Conservation (phyloP, 257 asterid species). For the Lavandula angustifolia region DNA sequence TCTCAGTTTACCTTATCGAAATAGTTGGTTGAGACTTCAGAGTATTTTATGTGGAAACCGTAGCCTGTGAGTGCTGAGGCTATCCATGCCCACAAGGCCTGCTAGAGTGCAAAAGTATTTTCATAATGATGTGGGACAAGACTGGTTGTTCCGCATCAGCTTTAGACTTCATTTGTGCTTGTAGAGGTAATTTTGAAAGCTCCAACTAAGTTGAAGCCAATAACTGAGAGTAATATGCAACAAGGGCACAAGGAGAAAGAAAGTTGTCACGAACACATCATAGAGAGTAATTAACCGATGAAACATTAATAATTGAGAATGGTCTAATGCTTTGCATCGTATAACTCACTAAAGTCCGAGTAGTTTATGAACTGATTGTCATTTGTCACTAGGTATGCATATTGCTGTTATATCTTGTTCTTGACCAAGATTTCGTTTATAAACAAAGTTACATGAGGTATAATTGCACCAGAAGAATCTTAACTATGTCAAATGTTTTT, state of each 20-base stretch:
- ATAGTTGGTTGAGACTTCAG: background rate
- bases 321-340: background rate
- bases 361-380: slow-evolving; percentile 4
- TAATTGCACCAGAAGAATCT: slow-evolving; percentile 5
- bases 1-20: background rate
- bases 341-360: background rate
- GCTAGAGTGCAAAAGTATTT: slow-evolving; percentile 16
- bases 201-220: slow-evolving; percentile 8
- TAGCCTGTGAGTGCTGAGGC: slow-evolving; percentile 20
- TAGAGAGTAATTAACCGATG: background rate
- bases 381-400: slow-evolving; percentile 5
- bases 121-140: slow-evolving; percentile 15
- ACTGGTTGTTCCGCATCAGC: slow-evolving; percentile 2
- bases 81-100: slow-evolving; percentile 5
- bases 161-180: slow-evolving; percentile 17
- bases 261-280: slow-evolving; percentile 1
- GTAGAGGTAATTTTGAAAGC: slow-evolving; percentile 15
- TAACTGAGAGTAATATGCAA: slow-evolving; percentile 16
- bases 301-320: background rate
- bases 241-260: background rate
- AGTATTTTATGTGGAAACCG: slow-evolving; percentile 1
- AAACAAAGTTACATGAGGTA: slow-evolving; percentile 13
- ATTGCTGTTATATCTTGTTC: background rate
- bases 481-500: slow-evolving; percentile 26
- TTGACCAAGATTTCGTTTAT: background rate